Percentiles rank a stretch among this genome's conserved stretches.
These are phyloP conservation scores for Calycina marina DNA, from an alignment of 2,329 filamentous ascomycete genomes.

Conservation along the genomic window DNA sequence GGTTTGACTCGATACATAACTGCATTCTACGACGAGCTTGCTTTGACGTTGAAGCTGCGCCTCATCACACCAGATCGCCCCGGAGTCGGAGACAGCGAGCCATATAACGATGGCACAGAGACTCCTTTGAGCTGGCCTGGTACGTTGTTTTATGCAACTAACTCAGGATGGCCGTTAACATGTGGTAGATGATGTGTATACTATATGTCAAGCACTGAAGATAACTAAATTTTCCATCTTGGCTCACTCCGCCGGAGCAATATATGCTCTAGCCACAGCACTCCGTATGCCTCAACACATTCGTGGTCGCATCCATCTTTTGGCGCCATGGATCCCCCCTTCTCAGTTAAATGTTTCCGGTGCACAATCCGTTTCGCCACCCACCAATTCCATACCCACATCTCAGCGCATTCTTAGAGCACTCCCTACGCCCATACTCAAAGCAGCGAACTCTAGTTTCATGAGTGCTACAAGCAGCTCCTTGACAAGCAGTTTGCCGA, in stretches of 20 bases:
- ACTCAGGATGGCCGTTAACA: constrained; percentile 14
- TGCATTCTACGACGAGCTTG: constrained; percentile 93
- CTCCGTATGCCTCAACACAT: constrained; percentile 94
- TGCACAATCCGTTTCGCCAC: constrained; percentile 57
- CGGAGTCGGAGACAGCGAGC: constrained; percentile 82
- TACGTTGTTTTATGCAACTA: constrained; percentile 29
- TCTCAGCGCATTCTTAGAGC: constrained; percentile 83
- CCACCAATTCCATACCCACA: constrained; percentile 75
- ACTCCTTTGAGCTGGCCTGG: constrained; percentile 90
- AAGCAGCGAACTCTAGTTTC: constrained; percentile 89
- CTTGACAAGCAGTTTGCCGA: constrained; percentile 64
- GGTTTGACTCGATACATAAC: constrained; percentile 90
- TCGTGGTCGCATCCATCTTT: constrained; percentile 79
- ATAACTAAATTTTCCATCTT: constrained; percentile 94
- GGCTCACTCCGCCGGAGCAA: constrained; percentile 92
- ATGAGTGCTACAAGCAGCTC: constrained; percentile 84
- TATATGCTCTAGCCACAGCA: constrained; percentile 90
- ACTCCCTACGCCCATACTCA: constrained; percentile 78
- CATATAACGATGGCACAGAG: constrained; percentile 66
- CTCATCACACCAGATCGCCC: constrained; percentile 90
- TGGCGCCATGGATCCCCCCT: constrained; percentile 94
- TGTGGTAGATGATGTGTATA: constrained; percentile 59
- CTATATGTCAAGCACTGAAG: constrained; percentile 81
- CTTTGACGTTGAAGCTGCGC: constrained; percentile 71
- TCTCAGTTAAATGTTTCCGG: constrained; percentile 76